Evolutionary conservation across 805 yeast species (phyloP).

Genomic region (Wickerhamomyces bisporus): DNA sequence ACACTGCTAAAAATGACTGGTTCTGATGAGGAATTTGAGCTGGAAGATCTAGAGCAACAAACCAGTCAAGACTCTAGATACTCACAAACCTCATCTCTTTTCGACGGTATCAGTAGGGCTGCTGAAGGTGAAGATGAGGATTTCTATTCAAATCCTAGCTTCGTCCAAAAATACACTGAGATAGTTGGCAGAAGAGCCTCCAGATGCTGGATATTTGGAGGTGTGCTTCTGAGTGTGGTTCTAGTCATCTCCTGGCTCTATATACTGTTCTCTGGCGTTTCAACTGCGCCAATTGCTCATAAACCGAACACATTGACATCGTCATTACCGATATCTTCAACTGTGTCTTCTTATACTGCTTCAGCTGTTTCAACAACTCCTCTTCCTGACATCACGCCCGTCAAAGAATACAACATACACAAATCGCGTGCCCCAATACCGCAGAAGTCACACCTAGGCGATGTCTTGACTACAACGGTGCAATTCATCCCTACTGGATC

Average conservation of each 20-base stretch:
- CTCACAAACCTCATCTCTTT: constrained; percentile 23
- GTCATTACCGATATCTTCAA: too few relatives aligned
- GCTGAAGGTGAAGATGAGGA: constrained; percentile 6
- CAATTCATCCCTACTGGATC: constrained; percentile 25
- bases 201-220: not conserved
- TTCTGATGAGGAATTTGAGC: not conserved
- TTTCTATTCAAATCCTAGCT: constrained; percentile 1
- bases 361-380: not conserved
- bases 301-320: not conserved
- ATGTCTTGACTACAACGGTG: constrained; percentile 10
- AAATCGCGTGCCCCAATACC: constrained; percentile 9
- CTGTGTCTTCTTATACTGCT: not conserved
- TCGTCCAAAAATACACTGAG: not conserved
- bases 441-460: not conserved
- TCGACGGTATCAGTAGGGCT: constrained; percentile 27
- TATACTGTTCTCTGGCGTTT: too few relatives aligned
- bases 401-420: constrained; percentile 6
- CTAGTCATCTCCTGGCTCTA: constrained; percentile 3
- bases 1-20: too few relatives aligned
- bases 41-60: not conserved
- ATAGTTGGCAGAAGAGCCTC: not conserved
- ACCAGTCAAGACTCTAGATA: not conserved
- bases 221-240: not conserved
- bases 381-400: constrained; percentile 2
- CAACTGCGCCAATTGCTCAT: too few relatives aligned